Base-by-base conservation (phyloP, 179 eudicot genomes). In the Actinidia chinensis region DNA sequence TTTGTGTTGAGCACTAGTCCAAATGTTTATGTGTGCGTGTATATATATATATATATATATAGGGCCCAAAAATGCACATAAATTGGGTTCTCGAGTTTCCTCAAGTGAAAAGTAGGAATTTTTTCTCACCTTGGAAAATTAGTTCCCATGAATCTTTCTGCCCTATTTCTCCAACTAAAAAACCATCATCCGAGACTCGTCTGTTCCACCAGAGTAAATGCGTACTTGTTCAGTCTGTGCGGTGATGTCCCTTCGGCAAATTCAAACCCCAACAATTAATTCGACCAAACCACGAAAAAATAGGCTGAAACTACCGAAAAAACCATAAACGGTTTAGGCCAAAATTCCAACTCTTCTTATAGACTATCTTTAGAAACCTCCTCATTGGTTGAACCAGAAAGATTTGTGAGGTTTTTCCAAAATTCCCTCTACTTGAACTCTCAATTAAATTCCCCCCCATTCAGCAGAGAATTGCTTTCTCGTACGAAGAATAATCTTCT, bases 111-210 rank as follows among this genome's bases (percentile, higher is more conserved):
- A n/a, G n/a, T n/a, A n/a, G n/a, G n/a, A 47, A 74, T 9, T 47
- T 17, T 68, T n/a, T n/a, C 25, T 86, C 60, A 93, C 98, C 98
- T 93, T 58, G 98, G 97, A 79, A 85, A 79, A 78, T 79, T 88
- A 79, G 98, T 90, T 23, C 95, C 95, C 42, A 90, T 77, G 74
- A 95, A 77, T 93, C 97, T 83, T 95, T 95, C 83, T 95, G 98
- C 18, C 98, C 98, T 95, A 95, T 76, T 95, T 85, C 98, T 91
- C 98, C 98, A 95, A 83, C 97, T 95, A 78, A 85, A 81, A 36
- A n/a, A n/a, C 95, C 92, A 68, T 93, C 97, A 20, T 90, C 89
- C 71, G 84, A 89, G 87, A 11, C 92, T 89, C 97, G 25, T n/a
- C n/a, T n/a, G 67, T 68, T 1, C 89, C 90, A 75, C 46, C 92